Conservation (phyloP, 2,329 filamentous ascomycete species). For the Microsporum canis region DNA sequence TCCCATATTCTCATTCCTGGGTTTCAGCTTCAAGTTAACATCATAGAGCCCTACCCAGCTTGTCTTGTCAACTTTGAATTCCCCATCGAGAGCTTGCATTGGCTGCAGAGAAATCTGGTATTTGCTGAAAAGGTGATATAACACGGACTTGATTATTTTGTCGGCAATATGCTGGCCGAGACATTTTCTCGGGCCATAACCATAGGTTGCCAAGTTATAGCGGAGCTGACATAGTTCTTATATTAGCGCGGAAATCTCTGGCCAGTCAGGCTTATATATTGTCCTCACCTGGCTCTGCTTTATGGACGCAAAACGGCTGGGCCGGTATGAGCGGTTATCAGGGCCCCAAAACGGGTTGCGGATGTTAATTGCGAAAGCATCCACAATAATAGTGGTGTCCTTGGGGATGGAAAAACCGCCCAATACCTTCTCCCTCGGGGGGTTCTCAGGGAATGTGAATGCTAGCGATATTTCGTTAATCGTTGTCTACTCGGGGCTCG, state of each 20-base stretch:
- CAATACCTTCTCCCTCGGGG: slow-evolving; percentile 12
- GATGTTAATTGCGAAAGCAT: slow-evolving; percentile 35
- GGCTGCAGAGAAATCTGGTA: background rate
- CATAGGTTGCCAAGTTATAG: slow-evolving; percentile 3
- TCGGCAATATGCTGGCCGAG: slow-evolving; percentile 1
- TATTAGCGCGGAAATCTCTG: background rate
- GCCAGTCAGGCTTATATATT: background rate
- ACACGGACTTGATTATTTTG: background rate
- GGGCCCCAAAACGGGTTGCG: slow-evolving; percentile 30
- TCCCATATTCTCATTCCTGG: background rate
- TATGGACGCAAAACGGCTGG: slow-evolving; percentile 16
- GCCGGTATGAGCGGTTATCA: slow-evolving; percentile 27
- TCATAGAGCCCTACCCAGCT: background rate
- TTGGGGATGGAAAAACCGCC: slow-evolving; percentile 29
- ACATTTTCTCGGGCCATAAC: slow-evolving; percentile 5
- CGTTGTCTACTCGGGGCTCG: background rate
- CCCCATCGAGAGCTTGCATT: background rate
- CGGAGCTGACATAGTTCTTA: background rate
- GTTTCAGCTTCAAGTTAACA: background rate
- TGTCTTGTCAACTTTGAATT: background rate
- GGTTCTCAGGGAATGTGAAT: background rate
- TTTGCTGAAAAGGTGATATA: background rate
- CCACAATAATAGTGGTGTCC: slow-evolving; percentile 33
- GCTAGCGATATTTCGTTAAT: background rate
- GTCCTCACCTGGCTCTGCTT: background rate